Evolutionary conservation across 305 asterid species (phyloP).

Genomic region (Solanum hybrid): DNA sequence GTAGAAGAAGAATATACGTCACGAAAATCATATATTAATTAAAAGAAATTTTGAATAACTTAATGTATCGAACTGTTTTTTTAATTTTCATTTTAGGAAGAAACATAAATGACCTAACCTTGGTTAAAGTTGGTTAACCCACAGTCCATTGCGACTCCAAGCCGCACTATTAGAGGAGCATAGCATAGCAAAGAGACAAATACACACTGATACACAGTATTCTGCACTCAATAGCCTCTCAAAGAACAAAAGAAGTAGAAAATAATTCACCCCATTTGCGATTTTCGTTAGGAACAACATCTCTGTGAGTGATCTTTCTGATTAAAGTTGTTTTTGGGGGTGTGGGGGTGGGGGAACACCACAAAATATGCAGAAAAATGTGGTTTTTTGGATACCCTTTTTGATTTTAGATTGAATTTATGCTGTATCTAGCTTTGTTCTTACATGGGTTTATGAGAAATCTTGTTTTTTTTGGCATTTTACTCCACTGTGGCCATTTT

Average conservation of each 20-base stretch:
- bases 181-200: background rate
- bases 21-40: background rate
- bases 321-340: background rate
- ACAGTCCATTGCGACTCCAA: background rate
- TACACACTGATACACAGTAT: background rate
- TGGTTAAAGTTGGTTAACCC: background rate
- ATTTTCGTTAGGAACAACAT: background rate
- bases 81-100: background rate
- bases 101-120: background rate
- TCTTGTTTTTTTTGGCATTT: background rate
- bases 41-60: background rate
- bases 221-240: background rate
- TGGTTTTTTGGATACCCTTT: background rate
- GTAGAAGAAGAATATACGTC: background rate
- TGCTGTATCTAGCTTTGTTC: background rate
- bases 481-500: background rate
- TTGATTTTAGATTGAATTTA: background rate
- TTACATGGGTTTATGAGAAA: background rate
- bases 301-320: background rate
- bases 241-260: background rate
- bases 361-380: background rate
- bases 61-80: background rate
- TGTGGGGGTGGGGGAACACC: background rate
- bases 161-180: background rate
- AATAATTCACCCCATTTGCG: background rate